These are phyloP conservation scores for Linum usitatissimum DNA, from an alignment of 345 rosid genomes.

Conservation along the genomic window DNA sequence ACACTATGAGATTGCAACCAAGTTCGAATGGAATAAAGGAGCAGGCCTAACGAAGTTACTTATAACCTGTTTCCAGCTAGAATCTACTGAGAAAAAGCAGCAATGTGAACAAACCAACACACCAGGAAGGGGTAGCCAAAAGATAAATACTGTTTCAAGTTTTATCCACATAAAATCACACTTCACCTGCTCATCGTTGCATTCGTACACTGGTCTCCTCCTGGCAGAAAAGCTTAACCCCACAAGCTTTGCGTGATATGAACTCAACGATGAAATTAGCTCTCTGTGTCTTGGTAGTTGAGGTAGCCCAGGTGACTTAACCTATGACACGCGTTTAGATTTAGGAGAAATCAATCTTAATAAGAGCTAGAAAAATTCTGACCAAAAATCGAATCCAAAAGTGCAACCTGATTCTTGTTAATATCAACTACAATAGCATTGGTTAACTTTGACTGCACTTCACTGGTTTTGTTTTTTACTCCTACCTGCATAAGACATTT, in stretches of 20 bases:
- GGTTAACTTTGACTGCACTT: conserved; percentile 43
- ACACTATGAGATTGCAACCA: not conserved
- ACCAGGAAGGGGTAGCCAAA: not conserved
- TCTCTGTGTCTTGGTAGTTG: conserved; percentile 76
- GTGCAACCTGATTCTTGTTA: conserved; percentile 56
- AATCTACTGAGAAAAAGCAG: too few relatives aligned
- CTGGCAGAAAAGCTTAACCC: conserved; percentile 88
- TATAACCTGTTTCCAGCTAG: too few relatives aligned
- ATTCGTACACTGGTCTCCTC: conserved; percentile 76
- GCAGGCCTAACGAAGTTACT: too few relatives aligned
- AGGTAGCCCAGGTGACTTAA: conserved; percentile 62
- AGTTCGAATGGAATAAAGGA: not conserved
- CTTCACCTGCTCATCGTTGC: conserved; percentile 76
- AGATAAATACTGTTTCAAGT: not conserved
- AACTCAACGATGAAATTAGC: conserved; percentile 51
- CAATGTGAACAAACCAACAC: not conserved
- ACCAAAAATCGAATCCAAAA: conserved; percentile 3
- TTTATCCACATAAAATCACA: conserved; percentile 1
- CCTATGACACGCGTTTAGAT: conserved; percentile 24
- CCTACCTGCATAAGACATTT: conserved; percentile 51
- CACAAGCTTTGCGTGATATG: conserved; percentile 73
- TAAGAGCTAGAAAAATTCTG: not conserved
- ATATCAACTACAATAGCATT: conserved; percentile 44
- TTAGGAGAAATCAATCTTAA: conserved; percentile 2
- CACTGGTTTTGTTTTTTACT: conserved; percentile 73